Evolutionary conservation across 495 filamentous ascomycete species (phyloP).

Genomic region (Tetracladium setigerum): DNA sequence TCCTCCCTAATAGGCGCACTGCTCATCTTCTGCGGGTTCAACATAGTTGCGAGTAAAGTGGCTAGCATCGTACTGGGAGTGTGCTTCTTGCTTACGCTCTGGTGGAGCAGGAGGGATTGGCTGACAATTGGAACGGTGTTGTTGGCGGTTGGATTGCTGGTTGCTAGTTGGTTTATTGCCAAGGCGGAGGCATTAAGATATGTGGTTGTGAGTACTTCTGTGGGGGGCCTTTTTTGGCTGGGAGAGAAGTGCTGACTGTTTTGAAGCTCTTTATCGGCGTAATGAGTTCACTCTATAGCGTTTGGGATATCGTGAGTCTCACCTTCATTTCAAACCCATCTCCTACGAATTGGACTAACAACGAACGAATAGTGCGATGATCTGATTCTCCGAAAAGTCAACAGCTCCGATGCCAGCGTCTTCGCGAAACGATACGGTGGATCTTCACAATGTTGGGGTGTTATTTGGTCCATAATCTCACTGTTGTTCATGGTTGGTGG

Average conservation of each 20-base stretch:
- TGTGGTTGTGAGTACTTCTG: conserved; percentile 45
- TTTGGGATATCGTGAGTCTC: conserved; percentile 71
- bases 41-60: conserved; percentile 72
- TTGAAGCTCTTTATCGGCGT: conserved; percentile 68
- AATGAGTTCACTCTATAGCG: conserved; percentile 69
- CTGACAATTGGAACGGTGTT: conserved; percentile 63
- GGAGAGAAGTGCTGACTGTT: background rate
- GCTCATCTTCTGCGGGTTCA: conserved; percentile 72
- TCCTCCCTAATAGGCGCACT: conserved; percentile 68
- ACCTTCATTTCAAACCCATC: background rate
- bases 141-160: conserved; percentile 59
- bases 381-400: conserved; percentile 75
- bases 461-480: conserved; percentile 69
- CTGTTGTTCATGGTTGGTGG: conserved; percentile 60
- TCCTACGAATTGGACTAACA: conserved; percentile 5
- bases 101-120: conserved; percentile 76
- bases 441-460: conserved; percentile 74
- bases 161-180: conserved; percentile 73
- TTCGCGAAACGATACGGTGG: conserved; percentile 73
- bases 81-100: conserved; percentile 67
- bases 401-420: conserved; percentile 72
- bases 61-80: conserved; percentile 65
- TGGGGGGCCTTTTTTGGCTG: background rate
- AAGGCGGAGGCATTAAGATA: conserved; percentile 66
- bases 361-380: conserved; percentile 55